Evolutionary conservation across 148 eudicot species (phyloP).

Genomic region (Spergularia marina): DNA sequence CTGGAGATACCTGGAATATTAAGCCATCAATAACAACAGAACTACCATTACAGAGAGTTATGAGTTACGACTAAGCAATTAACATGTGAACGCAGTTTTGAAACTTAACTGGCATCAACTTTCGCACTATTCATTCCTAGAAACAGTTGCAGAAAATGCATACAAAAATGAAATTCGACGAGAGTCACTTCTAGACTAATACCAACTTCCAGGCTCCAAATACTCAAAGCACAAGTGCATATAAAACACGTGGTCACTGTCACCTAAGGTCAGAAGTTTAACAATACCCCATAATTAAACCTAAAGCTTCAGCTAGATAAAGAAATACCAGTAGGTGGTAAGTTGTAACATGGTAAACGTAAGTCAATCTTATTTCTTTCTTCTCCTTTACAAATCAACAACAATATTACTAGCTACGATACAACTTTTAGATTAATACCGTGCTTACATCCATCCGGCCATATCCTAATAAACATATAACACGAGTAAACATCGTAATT

Average conservation of each 20-base stretch:
- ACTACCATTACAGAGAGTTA: neutral
- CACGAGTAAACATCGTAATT: neutral
- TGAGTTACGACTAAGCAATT: no score
- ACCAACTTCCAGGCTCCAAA: neutral
- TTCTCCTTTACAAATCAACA: neutral
- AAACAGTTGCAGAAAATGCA: neutral
- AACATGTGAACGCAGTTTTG: neutral
- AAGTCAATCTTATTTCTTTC: neutral
- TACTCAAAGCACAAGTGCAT: neutral
- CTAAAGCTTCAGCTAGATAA: neutral
- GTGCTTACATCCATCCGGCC: neutral
- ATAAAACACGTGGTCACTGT: neutral
- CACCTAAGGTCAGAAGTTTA: neutral
- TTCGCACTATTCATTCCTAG: neutral
- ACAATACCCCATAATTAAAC: neutral
- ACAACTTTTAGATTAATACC: neutral
- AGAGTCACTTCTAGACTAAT: neutral
- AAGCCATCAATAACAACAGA: constrained; percentile 22
- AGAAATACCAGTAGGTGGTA: neutral
- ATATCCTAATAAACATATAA: neutral
- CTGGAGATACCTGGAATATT: constrained; percentile 80
- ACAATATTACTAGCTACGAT: neutral
- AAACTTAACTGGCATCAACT: neutral
- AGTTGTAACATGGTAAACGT: neutral
- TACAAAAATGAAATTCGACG: neutral